Base-by-base conservation (phyloP, 108 stramenopile species). In the Skeletonema marinoi region DNA sequence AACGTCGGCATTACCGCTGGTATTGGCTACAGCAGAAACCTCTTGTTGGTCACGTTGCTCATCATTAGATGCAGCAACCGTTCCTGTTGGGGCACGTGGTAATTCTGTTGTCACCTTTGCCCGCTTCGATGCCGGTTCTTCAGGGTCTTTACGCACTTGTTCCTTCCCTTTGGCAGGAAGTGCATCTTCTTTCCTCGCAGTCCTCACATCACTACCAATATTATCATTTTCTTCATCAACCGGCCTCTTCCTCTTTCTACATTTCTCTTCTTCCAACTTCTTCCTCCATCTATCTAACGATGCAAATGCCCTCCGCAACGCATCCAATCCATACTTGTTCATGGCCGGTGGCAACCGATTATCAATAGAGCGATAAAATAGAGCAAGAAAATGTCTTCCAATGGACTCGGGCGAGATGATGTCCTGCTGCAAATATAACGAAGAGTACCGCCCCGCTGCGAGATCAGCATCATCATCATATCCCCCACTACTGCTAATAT, bases 351-450 rank as follows among this genome's bases (percentile, higher is more conserved):
- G 39, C 59, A 71, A 54, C 25, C 70, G 36, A 5, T 59, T 39
- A 54, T 71, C 70, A 3, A 71, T 39, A 13, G 59, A 60, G 14
- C 70, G 35, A 29, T 71, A 71, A 41, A 71, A 71, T 3, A 71
- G 21, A 16, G 58, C 70, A 21, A 71, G 35, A 17, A 71, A 31
- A 56, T 71, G 70, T 9, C 17, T 36, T 10, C 36, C 60, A 42
- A 71, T 60, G 3, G 59, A 36, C 7, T 71, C 70, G 4, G 32
- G 33, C 13, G 50, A 58, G 68, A 36, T 25, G 2, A 7, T 25
- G 6, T 56, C 51, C 31, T 48, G 46, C n/a, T 48, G 46, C 46
- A 66, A 41, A 9, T 38, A 25, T 29, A 41, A 66, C 6, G 65
- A 66, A 41, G 65, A 66, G 19, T 66, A 66, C 10, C 25, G 65